A percentile compares a stretch with the other conserved stretches of the same genome.
Conservation (phyloP, 2,329 filamentous ascomycete genomes). For the Fusarium keratoplasticum region DNA sequence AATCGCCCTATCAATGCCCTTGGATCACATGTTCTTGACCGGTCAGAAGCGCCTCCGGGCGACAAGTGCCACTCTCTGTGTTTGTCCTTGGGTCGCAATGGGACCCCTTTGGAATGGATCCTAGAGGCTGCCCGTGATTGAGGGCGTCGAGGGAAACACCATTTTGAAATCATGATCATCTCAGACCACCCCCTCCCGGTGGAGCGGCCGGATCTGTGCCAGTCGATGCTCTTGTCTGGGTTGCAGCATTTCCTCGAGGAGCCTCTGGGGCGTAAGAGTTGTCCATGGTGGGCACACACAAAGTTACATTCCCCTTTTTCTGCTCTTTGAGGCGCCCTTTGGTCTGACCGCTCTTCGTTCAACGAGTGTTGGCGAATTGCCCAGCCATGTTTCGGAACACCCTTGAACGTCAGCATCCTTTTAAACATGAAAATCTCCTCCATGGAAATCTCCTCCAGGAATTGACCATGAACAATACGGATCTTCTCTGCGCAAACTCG, state of each 20-base stretch:
- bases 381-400: conserved; percentile 8
- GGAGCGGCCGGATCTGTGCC: background rate
- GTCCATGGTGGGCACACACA: conserved; percentile 10
- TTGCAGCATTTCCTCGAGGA: conserved; percentile 1
- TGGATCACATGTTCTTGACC: conserved; percentile 35
- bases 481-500: conserved; percentile 14
- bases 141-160: background rate
- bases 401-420: conserved; percentile 2
- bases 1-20: conserved; percentile 23
- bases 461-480: conserved; percentile 8
- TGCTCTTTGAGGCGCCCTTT: conserved; percentile 4
- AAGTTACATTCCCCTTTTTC: conserved; percentile 5
- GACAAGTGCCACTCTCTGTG: conserved; percentile 32
- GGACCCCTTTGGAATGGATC: conserved; percentile 10
- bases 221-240: background rate
- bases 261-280: conserved; percentile 8
- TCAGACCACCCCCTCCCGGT: conserved; percentile 1
- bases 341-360: conserved; percentile 26
- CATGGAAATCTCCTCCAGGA: background rate
- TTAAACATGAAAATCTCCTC: background rate
- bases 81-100: conserved; percentile 1
- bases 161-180: conserved; percentile 16
- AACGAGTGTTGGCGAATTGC: conserved; percentile 12
- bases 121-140: background rate
- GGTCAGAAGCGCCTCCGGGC: conserved; percentile 23